Evolutionary conservation across 129 eudicot genomes (phyloP), one percentile per base, ranked within the genome.

Genomic region (Escallonia rubra): DNA sequence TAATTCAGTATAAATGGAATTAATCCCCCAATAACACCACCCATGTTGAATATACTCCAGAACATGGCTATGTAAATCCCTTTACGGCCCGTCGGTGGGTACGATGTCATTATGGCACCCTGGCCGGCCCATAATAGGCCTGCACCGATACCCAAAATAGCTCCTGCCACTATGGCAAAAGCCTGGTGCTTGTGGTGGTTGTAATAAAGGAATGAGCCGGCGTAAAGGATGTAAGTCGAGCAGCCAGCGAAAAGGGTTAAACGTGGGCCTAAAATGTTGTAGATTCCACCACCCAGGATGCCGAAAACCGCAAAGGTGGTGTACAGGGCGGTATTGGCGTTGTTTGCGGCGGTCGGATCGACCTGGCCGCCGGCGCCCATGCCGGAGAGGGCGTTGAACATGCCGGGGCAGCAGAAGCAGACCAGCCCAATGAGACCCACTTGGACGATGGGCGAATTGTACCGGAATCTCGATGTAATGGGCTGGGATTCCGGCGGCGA

Each of bases 321-420:
- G 89, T 94, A 94, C 8, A 94, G 89, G 61, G 99, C 99, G 55
- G 99, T 94, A 81, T 85, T 87, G 6, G 97, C 99, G 72, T 94
- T 94, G 89, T 90, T 90, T 0, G 85, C 86, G 12, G 97, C 97
- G 7, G 90, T 90, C 77, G 83, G 95, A 58, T 94, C 96, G 7
- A 94, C 90, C 66, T 94, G 99, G 41, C 99, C 99, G 4, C 96
- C 97, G 41, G 93, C 99, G 42, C 99, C 99, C 97, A 94, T 85
- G 67, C 99, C 97, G 54, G 97, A 86, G n/a, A 94, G 80, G 9
- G 99, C 97, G 64, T 87, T 94, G 78, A 87, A 94, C 99, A 94
- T 94, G 0, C 97, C 99, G 2, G 99, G 99, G 57, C 97, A 90
- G 68, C 99, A 94, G 61, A 94, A 94, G 58, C 99, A 94, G 16